phyloP scores from a whole-genome alignment of 1,284 basidiomycete species.

The Cryptococcus maquisensis region DNA sequence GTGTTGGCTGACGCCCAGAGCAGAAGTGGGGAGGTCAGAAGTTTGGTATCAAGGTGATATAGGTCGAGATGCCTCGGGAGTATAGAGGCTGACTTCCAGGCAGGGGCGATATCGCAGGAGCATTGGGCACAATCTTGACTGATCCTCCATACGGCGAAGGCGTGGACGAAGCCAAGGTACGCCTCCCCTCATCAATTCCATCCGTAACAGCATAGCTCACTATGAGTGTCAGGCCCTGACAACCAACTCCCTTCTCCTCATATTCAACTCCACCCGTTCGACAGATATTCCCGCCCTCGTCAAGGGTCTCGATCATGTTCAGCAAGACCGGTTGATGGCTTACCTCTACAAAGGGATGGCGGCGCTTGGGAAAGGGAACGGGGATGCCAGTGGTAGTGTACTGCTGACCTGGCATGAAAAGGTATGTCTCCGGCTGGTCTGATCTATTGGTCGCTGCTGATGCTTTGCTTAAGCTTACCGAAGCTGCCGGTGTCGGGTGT shows the following conservation, averaged over 20 bases:
- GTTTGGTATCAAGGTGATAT: conserved; percentile 66
- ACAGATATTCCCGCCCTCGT: conserved; percentile 78
- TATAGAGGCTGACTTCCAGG: neutral
- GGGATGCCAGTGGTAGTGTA: conserved; percentile 76
- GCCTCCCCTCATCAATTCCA: conserved; percentile 15
- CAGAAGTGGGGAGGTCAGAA: conserved; percentile 68
- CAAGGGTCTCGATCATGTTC: conserved; percentile 67
- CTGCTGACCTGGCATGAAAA: conserved; percentile 94
- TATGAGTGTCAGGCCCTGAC: conserved; percentile 60
- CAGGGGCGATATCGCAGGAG: conserved; percentile 70
- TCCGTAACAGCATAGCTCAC: neutral
- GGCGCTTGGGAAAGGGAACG: conserved; percentile 64
- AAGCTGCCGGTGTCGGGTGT: conserved; percentile 90
- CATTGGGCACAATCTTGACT: conserved; percentile 65
- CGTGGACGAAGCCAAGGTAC: conserved; percentile 83
- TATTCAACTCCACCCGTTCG: conserved; percentile 91
- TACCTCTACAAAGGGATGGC: conserved; percentile 78
- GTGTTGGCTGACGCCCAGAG: conserved; percentile 71
- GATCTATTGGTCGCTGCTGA: neutral
- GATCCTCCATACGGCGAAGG: conserved; percentile 78
- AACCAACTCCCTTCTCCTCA: conserved; percentile 78
- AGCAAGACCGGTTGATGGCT: conserved; percentile 94
- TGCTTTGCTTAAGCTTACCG: conserved; percentile 66
- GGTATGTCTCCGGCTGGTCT: conserved; percentile 51
- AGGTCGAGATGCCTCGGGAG: neutral